Base-by-base conservation (phyloP, 192 early-diverging fungal genomes). In the Geranomyces michiganensis region DNA sequence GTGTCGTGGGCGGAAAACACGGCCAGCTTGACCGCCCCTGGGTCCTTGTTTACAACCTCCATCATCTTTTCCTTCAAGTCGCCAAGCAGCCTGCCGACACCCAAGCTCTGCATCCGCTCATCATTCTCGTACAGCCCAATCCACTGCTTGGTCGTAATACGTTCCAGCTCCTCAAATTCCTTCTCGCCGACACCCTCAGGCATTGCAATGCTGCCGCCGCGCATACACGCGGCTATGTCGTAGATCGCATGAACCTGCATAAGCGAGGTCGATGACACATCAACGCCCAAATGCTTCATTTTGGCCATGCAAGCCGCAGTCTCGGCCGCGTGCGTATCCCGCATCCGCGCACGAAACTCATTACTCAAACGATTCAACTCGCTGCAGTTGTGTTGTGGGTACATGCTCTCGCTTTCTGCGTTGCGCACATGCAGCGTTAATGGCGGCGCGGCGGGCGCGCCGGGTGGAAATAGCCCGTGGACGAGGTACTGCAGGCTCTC, bases 401-500 rank as follows among this genome's bases (percentile, higher is more conserved):
- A 65, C 68, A 79, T 58, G 49, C n/a, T 75, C 56, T 79, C 77
- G 13, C 55, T 41, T 17, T 31, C 31, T 0, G 21, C 48, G 19
- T 59, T 21, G 12, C 53, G 27, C 26, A 79, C 67, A 33, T 66
- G 33, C 10, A 79, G 66, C 4, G 60, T 56, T 26, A 76, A 43
- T 33, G 62, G 29, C n/a, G 51, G 51, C 17, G 19, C 24, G 51
- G 19, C 51, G 15, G 51, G n/a, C 19, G 19, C 58, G 27, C 31
- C 58, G 1, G 58, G 22, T 0, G 90, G 88, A 68, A 85, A 87
- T 70, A 92, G 73, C 0, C 90, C 89, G 15, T 80, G 76, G 31
- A 92, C 56, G 5, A 85, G 67, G 65, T 85, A 85, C 67, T 90
- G 87, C 36, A 92, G 77, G n/a, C 82, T 86, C 72, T 90, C 90